Conservation (phyloP, 371 early-diverging fungal genomes). For the Zopfochytrium polystomum region DNA sequence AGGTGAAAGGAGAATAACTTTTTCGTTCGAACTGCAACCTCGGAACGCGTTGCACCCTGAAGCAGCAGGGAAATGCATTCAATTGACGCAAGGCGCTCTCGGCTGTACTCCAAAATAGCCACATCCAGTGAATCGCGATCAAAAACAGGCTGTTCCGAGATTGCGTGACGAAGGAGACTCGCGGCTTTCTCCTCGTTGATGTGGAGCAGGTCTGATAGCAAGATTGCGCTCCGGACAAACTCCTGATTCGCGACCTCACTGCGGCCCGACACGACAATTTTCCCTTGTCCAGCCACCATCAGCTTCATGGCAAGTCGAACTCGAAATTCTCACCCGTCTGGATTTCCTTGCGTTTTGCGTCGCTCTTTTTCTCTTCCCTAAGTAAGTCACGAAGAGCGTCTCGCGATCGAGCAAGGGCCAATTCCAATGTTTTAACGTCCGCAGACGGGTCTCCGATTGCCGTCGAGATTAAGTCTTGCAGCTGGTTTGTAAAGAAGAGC, state of each 20-base stretch:
- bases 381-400: background rate
- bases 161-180: slow-evolving; percentile 64
- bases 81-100: slow-evolving; percentile 66
- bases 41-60: slow-evolving; percentile 49
- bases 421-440: slow-evolving; percentile 7
- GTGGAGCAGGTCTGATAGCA: slow-evolving; percentile 74
- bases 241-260: slow-evolving; percentile 51
- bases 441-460: background rate
- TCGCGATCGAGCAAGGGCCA: slow-evolving; percentile 7
- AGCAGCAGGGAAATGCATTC: slow-evolving; percentile 62
- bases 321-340: background rate
- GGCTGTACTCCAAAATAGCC: slow-evolving; percentile 65
- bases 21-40: slow-evolving; percentile 35
- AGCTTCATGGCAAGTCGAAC: background rate
- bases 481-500: slow-evolving; percentile 1
- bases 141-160: slow-evolving; percentile 51
- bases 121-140: slow-evolving; percentile 60
- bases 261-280: slow-evolving; percentile 10
- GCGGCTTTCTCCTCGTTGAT: slow-evolving; percentile 78
- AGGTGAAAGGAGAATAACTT: background rate
- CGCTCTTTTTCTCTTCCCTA: slow-evolving; percentile 4
- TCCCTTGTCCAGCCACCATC: slow-evolving; percentile 7
- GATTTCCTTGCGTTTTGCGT: slow-evolving; percentile 7
- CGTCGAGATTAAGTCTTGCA: slow-evolving; percentile 13
- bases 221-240: slow-evolving; percentile 62